Evolutionary conservation across 1,139 yeast genomes (phyloP).

Genomic region (Blastobotrys proliferans): DNA sequence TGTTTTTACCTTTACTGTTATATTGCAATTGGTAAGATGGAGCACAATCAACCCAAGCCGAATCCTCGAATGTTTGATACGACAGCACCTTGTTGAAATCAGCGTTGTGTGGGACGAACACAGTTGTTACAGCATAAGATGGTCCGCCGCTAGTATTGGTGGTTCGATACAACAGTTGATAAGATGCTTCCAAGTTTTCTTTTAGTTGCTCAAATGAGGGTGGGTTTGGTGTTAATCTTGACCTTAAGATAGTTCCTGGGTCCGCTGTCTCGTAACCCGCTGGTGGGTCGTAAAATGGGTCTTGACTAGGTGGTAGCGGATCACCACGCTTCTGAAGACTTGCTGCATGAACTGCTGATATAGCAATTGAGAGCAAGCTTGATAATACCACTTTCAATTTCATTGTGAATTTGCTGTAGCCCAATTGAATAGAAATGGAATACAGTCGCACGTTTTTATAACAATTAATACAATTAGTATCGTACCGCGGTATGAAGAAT

Average conservation of each 20-base stretch:
- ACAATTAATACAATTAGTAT: no score
- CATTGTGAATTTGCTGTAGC: no score
- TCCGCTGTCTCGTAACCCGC: slow-evolving; percentile 16
- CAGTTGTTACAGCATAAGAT: slow-evolving; percentile 21
- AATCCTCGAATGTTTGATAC: slow-evolving; percentile 31
- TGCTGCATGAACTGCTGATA: neutral
- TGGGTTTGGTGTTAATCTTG: slow-evolving; percentile 15
- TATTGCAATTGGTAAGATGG: slow-evolving; percentile 27
- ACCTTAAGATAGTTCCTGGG: slow-evolving; percentile 20
- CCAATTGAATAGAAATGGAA: no score
- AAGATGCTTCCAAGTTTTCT: slow-evolving; percentile 2
- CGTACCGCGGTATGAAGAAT: no score
- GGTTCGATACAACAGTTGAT: slow-evolving; percentile 8
- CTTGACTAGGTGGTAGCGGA: slow-evolving; percentile 18
- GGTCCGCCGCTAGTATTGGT: slow-evolving; percentile 5
- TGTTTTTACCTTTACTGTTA: neutral
- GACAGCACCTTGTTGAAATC: slow-evolving; percentile 23
- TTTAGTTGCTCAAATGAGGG: slow-evolving; percentile 9
- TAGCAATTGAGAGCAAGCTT: neutral
- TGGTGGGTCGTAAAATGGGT: slow-evolving; percentile 25
- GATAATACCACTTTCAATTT: no score
- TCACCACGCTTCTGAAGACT: neutral
- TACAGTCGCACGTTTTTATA: no score
- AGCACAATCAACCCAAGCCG: slow-evolving; percentile 28
- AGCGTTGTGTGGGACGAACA: slow-evolving; percentile 25